phyloP scores from a whole-genome alignment of 2,329 filamentous ascomycete genomes.

The Sphaerostilbella broomeana region DNA sequence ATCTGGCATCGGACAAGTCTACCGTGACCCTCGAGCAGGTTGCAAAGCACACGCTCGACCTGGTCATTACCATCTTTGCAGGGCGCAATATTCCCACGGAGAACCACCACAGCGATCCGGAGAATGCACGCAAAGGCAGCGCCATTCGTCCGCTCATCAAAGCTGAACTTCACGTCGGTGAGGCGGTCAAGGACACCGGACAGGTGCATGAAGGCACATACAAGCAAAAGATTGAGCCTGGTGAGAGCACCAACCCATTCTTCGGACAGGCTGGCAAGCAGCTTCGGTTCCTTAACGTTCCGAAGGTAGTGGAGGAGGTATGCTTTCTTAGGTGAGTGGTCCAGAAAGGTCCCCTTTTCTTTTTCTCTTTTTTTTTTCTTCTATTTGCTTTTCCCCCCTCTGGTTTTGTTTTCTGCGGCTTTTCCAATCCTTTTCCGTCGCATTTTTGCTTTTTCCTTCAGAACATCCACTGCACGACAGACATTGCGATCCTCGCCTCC shows the following conservation, averaged over 20 bases:
- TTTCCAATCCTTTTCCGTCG: too few species aligned
- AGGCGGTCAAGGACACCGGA: constrained; percentile 23
- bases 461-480: background rate
- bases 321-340: constrained; percentile 63
- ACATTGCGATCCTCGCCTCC: background rate
- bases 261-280: constrained; percentile 48
- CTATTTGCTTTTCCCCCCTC: too few species aligned
- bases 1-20: constrained; percentile 46
- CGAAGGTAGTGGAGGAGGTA: constrained; percentile 59
- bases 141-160: constrained; percentile 65
- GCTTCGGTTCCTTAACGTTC: constrained; percentile 53
- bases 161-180: constrained; percentile 74
- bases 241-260: constrained; percentile 55
- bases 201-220: constrained; percentile 45
- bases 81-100: constrained; percentile 58
- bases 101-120: constrained; percentile 24
- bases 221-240: constrained; percentile 52
- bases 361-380: constrained; percentile 1
- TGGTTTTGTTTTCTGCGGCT: too few species aligned
- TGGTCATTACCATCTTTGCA: constrained; percentile 67
- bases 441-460: too few species aligned
- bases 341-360: background rate
- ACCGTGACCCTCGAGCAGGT: constrained; percentile 38
- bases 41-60: constrained; percentile 49
- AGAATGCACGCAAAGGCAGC: constrained; percentile 26